Conservation (phyloP, 1,139 yeast genomes). For the Meyerozyma carpophila region DNA sequence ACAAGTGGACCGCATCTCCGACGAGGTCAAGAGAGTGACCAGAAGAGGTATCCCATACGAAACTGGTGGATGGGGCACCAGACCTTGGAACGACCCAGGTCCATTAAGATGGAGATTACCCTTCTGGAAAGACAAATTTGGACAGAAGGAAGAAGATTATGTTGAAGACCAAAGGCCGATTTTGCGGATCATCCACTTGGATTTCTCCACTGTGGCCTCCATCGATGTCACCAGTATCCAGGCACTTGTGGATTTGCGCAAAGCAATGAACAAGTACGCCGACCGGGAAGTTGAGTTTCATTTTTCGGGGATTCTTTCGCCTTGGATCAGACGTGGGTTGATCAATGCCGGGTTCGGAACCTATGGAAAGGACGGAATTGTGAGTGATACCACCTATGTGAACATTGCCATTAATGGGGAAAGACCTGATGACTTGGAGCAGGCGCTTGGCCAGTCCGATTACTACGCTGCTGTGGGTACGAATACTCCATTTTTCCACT, state of each 20-base stretch:
- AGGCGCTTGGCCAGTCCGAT: conserved; percentile 22
- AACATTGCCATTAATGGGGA: conserved; percentile 31
- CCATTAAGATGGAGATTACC: conserved; percentile 43
- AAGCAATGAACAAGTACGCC: conserved; percentile 67
- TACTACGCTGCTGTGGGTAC: conserved; percentile 62
- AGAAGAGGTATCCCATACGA: conserved; percentile 51
- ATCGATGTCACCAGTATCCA: conserved; percentile 80
- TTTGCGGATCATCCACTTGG: conserved; percentile 69
- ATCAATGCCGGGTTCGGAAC: conserved; percentile 77
- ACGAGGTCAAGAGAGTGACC: conserved; percentile 59
- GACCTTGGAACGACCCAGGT: conserved; percentile 94
- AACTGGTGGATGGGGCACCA: conserved; percentile 44
- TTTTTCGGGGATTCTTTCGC: conserved; percentile 77
- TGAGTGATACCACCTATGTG: conserved; percentile 36
- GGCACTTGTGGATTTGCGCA: conserved; percentile 68
- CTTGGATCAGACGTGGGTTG: conserved; percentile 81
- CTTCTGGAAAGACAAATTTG: conserved; percentile 16
- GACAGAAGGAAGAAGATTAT: conserved; percentile 8
- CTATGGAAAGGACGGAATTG: conserved; percentile 37
- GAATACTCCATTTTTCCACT: conserved; percentile 78
- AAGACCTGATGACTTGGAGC: conserved; percentile 24
- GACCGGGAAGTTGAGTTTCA: conserved; percentile 86
- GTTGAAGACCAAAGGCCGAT: conserved; percentile 54
- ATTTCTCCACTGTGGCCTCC: conserved; percentile 71
- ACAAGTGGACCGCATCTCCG: conserved; percentile 66